Percentiles rank a stretch among this genome's conserved stretches.
Conservation (phyloP, 2,329 filamentous ascomycete species). For the Fusarium paranaense region DNA sequence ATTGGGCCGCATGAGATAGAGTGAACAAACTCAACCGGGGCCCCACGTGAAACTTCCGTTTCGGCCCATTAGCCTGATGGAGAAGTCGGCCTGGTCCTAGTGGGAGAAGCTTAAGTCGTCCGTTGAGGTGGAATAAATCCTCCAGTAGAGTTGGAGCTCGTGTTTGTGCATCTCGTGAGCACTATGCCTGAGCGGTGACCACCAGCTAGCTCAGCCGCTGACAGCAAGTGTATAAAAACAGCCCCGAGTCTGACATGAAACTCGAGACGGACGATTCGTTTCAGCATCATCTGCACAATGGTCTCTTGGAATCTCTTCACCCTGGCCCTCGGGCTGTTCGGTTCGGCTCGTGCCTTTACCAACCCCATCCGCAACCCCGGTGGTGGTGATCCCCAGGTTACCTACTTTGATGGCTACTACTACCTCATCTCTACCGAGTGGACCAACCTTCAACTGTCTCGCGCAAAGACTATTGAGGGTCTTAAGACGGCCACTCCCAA, state of each 20-base stretch:
- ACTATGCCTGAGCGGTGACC: not conserved
- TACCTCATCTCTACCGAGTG: slow-evolving; percentile 69
- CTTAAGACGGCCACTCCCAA: slow-evolving; percentile 65
- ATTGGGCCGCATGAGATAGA: slow-evolving; percentile 28
- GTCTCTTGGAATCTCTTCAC: slow-evolving; percentile 31
- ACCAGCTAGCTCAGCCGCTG: not conserved
- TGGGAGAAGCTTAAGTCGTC: slow-evolving; percentile 4
- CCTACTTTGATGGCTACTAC: slow-evolving; percentile 65
- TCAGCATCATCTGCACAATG: slow-evolving; percentile 4
- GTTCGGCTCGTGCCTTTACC: slow-evolving; percentile 52
- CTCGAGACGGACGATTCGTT: not conserved
- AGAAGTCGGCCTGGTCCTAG: not conserved
- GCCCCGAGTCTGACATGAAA: not conserved
- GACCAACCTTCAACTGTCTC: slow-evolving; percentile 65
- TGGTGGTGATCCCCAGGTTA: slow-evolving; percentile 65
- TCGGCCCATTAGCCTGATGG: slow-evolving; percentile 1
- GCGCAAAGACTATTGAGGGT: slow-evolving; percentile 64
- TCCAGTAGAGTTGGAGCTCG: not conserved
- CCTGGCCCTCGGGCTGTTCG: slow-evolving; percentile 20
- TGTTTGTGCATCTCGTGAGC: not conserved
- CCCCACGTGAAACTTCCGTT: slow-evolving; percentile 2
- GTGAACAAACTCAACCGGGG: not conserved
- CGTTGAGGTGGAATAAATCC: slow-evolving; percentile 3
- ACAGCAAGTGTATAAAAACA: not conserved
- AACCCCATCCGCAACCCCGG: slow-evolving; percentile 64